Base-by-base conservation (phyloP, 495 filamentous ascomycete species). In the Xylaria scruposa region DNA sequence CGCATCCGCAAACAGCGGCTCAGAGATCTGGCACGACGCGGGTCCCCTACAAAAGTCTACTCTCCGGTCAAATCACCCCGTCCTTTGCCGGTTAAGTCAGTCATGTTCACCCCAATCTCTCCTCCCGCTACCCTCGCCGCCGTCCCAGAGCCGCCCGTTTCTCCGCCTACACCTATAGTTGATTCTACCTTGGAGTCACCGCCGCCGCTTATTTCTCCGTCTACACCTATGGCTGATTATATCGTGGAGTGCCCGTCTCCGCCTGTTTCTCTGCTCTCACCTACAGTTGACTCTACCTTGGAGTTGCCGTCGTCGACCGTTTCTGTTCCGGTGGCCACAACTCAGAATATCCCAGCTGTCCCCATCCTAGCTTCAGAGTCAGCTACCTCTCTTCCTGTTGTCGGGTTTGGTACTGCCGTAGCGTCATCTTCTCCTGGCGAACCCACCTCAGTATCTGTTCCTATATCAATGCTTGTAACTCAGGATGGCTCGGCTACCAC, bases 51-150 rank as follows among this genome's bases (percentile, higher is more conserved):
- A 2, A 61, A 61, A 10, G 12, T 21, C 7, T 13, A 3, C 12
- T 6, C 24, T 17, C 21, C 5, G 21, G 21, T 63, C 61, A 2
- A 4, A 19, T 38, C 33, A 29, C 61, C 13, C 1, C 38, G 24
- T n/a, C 9, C 61, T 44, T 42, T 8, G 7, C n/a, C 24, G 13
- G 24, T 62, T 5, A 40, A 26, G 21, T 31, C 61, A 38, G 21
- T 44, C 5, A 62, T 38, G 59, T 62, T 62, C 4, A 24, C 59
- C 3, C 59, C 59, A 7, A 42, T 62, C 36, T 62, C 59, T 62
- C 2, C 36, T 24, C 6, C 59, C n/a, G 36, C 4, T 40, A 12
- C 19, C 26, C 61, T 24, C 26, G 12, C 6, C 15, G 15, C 17
- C 2, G 8, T 17, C 2, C 21, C 60, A 0, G 60, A 65, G 17